Evolutionary conservation across 139 green algal species (phyloP).

Genomic region (Asterochloris sp.): DNA sequence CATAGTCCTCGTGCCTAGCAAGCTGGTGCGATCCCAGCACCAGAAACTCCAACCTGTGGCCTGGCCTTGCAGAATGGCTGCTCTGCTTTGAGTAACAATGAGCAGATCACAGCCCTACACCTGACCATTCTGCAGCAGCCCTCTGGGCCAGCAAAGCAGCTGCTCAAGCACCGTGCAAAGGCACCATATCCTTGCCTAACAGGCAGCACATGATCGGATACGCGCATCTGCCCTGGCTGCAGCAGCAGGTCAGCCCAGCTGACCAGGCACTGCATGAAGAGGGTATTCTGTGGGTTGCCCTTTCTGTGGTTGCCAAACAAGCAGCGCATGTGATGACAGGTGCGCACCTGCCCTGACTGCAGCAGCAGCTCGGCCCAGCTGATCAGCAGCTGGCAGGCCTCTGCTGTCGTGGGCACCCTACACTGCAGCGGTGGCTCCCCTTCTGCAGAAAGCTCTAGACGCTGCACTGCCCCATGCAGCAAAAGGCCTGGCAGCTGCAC

Average conservation of each 20-base stretch:
- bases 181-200: not conserved
- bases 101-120: too few species aligned
- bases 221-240: not conserved
- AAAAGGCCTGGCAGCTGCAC: constrained; percentile 31
- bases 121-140: too few species aligned
- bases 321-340: not conserved
- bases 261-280: not conserved
- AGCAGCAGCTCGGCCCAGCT: not conserved
- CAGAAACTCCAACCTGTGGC: too few species aligned
- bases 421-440: not conserved
- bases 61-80: too few species aligned
- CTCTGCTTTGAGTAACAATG: too few species aligned
- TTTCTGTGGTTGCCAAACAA: not conserved
- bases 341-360: not conserved
- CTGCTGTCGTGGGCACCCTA: not conserved
- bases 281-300: not conserved
- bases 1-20: too few species aligned
- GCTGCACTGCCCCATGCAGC: constrained; percentile 23
- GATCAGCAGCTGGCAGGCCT: not conserved
- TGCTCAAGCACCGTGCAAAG: not conserved
- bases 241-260: not conserved
- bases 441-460: not conserved
- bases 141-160: too few species aligned
- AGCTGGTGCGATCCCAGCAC: too few species aligned
- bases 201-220: not conserved